phyloP scores from a whole-genome alignment of 495 filamentous ascomycete genomes.

The Daldinia caldariorum region DNA sequence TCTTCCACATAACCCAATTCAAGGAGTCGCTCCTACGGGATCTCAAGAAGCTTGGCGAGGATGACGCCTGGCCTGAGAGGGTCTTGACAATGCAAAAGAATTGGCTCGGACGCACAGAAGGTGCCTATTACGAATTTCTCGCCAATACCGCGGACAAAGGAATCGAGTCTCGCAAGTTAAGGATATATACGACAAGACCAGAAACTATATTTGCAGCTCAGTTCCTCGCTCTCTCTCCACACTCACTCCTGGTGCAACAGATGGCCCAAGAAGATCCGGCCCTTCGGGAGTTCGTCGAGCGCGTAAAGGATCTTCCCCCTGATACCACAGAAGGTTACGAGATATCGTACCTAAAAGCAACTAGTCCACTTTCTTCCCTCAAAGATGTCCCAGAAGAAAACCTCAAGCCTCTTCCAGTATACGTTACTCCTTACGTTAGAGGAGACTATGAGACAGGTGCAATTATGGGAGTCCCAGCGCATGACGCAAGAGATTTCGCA shows the following conservation, averaged over 20 bases:
- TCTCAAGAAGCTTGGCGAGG: slow-evolving; percentile 68
- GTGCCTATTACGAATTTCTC: slow-evolving; percentile 76
- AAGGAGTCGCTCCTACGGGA: slow-evolving; percentile 77
- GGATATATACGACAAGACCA: slow-evolving; percentile 83
- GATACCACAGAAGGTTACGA: slow-evolving; percentile 81
- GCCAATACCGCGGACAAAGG: slow-evolving; percentile 50
- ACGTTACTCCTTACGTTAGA: slow-evolving; percentile 85
- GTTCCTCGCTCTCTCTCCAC: slow-evolving; percentile 80
- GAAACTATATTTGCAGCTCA: slow-evolving; percentile 88
- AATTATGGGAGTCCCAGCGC: slow-evolving; percentile 91
- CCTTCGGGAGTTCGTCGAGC: slow-evolving; percentile 73
- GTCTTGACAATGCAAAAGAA: slow-evolving; percentile 87
- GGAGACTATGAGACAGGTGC: slow-evolving; percentile 88
- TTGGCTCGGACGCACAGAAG: slow-evolving; percentile 84
- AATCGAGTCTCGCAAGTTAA: slow-evolving; percentile 48
- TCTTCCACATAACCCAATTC: slow-evolving; percentile 83
- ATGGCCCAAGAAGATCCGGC: slow-evolving; percentile 66
- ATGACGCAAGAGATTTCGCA: slow-evolving; percentile 77
- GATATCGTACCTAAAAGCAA: slow-evolving; percentile 67
- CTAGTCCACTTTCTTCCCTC: slow-evolving; percentile 72
- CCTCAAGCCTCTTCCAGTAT: slow-evolving; percentile 72
- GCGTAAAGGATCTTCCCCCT: slow-evolving; percentile 66
- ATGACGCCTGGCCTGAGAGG: slow-evolving; percentile 79
- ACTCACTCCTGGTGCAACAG: slow-evolving; percentile 73
- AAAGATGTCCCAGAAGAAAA: slow-evolving; percentile 59